Base-by-base conservation (phyloP, 371 early-diverging fungal species). In the Amoeboaphelidium occidentale region DNA sequence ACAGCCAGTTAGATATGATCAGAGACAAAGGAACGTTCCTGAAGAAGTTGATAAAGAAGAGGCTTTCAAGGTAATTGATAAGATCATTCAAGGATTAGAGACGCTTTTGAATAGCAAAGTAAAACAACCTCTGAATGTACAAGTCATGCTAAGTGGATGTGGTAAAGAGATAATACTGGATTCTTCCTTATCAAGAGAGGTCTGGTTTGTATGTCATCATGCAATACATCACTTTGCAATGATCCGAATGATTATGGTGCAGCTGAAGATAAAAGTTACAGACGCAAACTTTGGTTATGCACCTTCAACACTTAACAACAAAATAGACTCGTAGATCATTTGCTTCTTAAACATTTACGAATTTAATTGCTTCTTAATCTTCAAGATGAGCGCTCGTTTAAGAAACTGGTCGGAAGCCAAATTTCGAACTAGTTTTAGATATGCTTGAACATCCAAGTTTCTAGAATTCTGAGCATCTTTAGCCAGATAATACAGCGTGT, bases 361-460 rank as follows among this genome's bases (percentile, higher is more conserved):
- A n/a, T n/a, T n/a, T n/a, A n/a, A n/a, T n/a, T 81, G 76, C 4
- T 72, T 74, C 48, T 78, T 55, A 27, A 90, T 62, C 63, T 85
- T 88, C 45, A 73, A 68, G 4, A 81, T 72, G 51, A 87, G 63
- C 1, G 84, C 84, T 47, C 84, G 67, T 44, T 80, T 79, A 75
- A 84, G 69, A 55, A 87, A 88, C 57, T 85, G 85, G 51, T 86
- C 84, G 52, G 81, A 67, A 0, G 85, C 76, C 23, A 87, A 65
- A 39, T 65, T 69, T 13, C 87, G 74, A 39, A 83, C 72, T 55
- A 71, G 69, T 79, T 81, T 79, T 71, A 83, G 73, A 53, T 78
- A 84, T 1, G 70, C 65, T 24, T 58, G 61, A 25, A 76, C 51
- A 42, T 81, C 72, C 45, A 80, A 69, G 48, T 67, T 62, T 45